Evolutionary conservation across 805 yeast species (phyloP), one percentile per base, ranked within the genome.

Genomic region (Candida pini): DNA sequence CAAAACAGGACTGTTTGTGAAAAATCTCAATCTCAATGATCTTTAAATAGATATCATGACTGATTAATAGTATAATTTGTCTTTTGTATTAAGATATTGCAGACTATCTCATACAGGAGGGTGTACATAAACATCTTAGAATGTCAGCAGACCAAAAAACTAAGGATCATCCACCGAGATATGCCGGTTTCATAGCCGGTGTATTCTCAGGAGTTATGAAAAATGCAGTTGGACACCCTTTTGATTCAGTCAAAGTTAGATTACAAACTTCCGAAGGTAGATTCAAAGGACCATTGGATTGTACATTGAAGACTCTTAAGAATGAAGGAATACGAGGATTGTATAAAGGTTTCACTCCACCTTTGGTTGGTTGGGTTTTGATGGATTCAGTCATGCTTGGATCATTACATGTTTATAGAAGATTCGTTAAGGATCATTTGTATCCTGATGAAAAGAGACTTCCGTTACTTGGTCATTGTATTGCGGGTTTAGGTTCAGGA

Each of bases 331-430:
- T 80, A 5, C 60, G 69, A 23, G 97, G 95, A 1, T 73, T 88
- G 35, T 88, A 86, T 54, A 77, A 87, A 47, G 97, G 97, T 0
- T 86, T 88, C 45, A 85, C 95, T 0, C 96, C 97, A 4, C 96
- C 96, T 1, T 66, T 88, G 44, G 76, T 85, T 15, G 97, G 96
- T 1, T 88, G 96, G 96, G 86, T 88, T 47, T 59, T 83, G 42
- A 88, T 88, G 96, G 97, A 88, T 54, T 78, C 89, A 4, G 86
- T 86, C 32, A 83, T 88, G 86, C 66, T 88, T 42, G 96, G 96
- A 1, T 81, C 92, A 5, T 63, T 87, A 36, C 92, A 85, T 48
- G 73, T 81, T 39, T 88, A 88, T 57, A 64, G 89, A 45, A 62
- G 84, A 41, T 58, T 78, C 13, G 64, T 85, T 41, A 80, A 80